Evolutionary conservation across 768 basidiomycete species (phyloP).

Genomic region (Galerina marginata): DNA sequence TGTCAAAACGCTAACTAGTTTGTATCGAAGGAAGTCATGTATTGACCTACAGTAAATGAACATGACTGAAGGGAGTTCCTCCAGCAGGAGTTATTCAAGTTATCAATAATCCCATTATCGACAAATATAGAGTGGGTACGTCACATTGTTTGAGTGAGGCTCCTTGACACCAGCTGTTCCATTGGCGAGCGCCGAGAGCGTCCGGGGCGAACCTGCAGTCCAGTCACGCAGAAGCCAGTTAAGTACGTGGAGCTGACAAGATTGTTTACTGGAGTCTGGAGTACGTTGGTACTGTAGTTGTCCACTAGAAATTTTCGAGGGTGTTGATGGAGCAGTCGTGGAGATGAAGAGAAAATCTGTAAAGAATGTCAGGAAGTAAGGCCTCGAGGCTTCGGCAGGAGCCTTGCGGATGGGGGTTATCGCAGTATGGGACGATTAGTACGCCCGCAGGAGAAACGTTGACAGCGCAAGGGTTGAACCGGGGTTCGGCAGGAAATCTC

Average conservation of each 20-base stretch:
- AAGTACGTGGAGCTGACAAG: background rate
- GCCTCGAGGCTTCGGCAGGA: no score
- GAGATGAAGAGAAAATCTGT: background rate
- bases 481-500: conserved; percentile 3
- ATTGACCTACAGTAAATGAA: no score
- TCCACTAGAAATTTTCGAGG: conserved; percentile 12
- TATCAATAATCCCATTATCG: no score
- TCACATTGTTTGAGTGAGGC: background rate
- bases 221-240: background rate
- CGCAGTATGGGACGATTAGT: no score
- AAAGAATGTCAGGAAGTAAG: background rate
- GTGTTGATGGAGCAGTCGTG: conserved; percentile 7
- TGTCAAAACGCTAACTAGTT: no score
- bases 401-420: no score
- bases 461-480: no score
- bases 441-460: no score
- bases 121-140: background rate
- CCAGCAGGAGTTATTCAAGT: no score
- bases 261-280: background rate
- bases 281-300: background rate
- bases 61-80: no score
- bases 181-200: background rate
- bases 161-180: background rate
- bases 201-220: background rate
- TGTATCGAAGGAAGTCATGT: no score